Percentiles rank a stretch among this genome's conserved stretches.
Conservation (phyloP, 306 rosid genomes). For the Hylodesmum podocarpum region DNA sequence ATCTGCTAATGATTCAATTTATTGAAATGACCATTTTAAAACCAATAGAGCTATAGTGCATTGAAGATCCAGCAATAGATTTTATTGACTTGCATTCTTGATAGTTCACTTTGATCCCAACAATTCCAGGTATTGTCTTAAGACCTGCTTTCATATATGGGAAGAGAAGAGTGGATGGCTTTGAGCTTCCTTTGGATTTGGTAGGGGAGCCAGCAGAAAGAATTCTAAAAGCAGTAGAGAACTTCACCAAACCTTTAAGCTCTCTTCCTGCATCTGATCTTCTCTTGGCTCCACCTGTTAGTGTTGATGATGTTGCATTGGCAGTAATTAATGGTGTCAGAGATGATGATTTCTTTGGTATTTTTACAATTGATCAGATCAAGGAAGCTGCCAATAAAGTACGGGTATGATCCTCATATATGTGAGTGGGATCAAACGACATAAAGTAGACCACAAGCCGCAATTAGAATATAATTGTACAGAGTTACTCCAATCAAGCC, state of each 20-base stretch:
- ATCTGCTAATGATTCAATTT: neutral
- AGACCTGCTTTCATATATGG: constrained; percentile 94
- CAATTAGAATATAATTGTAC: neutral
- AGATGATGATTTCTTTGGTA: constrained; percentile 85
- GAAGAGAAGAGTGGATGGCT: constrained; percentile 77
- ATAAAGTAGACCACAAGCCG: neutral
- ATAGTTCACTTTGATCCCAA: constrained; percentile 26
- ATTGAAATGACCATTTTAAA: neutral
- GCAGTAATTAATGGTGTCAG: constrained; percentile 70
- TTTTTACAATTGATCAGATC: constrained; percentile 86
- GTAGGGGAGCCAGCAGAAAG: constrained; percentile 83
- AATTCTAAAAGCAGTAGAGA: constrained; percentile 61
- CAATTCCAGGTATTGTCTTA: constrained; percentile 76
- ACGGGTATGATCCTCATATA: constrained; percentile 42
- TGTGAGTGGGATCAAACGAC: neutral
- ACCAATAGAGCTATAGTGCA: neutral
- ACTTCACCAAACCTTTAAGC: constrained; percentile 75
- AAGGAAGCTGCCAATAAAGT: constrained; percentile 85
- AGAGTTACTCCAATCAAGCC: neutral
- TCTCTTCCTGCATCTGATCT: constrained; percentile 92
- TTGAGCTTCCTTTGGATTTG: constrained; percentile 83
- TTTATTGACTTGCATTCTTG: constrained; percentile 4
- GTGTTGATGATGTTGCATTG: constrained; percentile 85
- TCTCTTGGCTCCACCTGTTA: constrained; percentile 81
- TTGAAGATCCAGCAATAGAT: neutral